These are phyloP conservation scores for Aphanocladium album DNA, from an alignment of 2,329 filamentous ascomycete genomes.

Conservation along the genomic window DNA sequence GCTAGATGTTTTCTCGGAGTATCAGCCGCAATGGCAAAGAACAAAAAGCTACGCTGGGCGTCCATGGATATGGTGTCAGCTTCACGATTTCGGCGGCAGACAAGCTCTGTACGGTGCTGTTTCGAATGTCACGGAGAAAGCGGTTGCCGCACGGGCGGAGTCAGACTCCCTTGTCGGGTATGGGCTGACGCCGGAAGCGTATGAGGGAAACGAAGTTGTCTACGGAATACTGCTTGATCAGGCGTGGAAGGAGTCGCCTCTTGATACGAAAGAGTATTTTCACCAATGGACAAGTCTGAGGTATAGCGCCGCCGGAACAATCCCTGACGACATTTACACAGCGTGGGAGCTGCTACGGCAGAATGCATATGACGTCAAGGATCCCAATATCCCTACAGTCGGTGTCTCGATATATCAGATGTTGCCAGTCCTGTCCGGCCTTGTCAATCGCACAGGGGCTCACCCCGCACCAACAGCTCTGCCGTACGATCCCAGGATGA, in stretches of 20 bases:
- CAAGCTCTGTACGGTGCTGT: constrained; percentile 47
- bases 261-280: constrained; percentile 42
- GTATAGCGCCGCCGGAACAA: constrained; percentile 27
- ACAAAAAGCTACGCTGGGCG: constrained; percentile 47
- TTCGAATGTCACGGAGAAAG: constrained; percentile 41
- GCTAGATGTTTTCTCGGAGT: constrained; percentile 46
- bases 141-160: constrained; percentile 40
- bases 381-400: neutral
- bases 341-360: constrained; percentile 3
- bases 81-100: constrained; percentile 47
- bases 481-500: neutral
- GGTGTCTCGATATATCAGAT: neutral
- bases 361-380: neutral
- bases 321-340: neutral
- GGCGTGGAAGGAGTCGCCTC: constrained; percentile 39
- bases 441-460: neutral
- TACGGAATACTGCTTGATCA: constrained; percentile 47
- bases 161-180: constrained; percentile 27
- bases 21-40: constrained; percentile 44
- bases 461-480: neutral
- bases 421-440: neutral
- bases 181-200: constrained; percentile 16
- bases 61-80: constrained; percentile 49
- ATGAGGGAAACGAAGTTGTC: constrained; percentile 49
- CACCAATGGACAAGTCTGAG: constrained; percentile 38